Evolutionary conservation across 2,329 filamentous ascomycete species (phyloP).

Genomic region (Xylaria digitata): DNA sequence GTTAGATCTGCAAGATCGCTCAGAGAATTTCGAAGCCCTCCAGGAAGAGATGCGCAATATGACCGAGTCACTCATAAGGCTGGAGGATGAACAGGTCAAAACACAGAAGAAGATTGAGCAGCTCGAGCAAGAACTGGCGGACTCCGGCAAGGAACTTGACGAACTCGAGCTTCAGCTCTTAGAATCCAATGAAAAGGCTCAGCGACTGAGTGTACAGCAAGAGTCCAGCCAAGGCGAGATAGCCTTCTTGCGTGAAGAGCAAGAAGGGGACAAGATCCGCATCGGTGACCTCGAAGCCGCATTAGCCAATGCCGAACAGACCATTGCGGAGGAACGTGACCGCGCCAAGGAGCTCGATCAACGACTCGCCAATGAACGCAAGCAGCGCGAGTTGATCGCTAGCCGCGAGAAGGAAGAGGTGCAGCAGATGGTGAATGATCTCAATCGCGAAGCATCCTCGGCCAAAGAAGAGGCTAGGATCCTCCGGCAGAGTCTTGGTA

Average conservation of each 20-base stretch:
- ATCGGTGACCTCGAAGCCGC: conserved; percentile 92
- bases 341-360: conserved; percentile 76
- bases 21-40: conserved; percentile 89
- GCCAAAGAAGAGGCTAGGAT: conserved; percentile 88
- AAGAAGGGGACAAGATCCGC: conserved; percentile 97
- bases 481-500: conserved; percentile 83
- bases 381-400: conserved; percentile 87
- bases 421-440: conserved; percentile 90
- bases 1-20: conserved; percentile 77
- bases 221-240: conserved; percentile 95
- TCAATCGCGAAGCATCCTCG: conserved; percentile 83
- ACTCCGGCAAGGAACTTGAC: conserved; percentile 88
- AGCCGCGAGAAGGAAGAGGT: conserved; percentile 94
- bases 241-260: conserved; percentile 93
- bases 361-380: conserved; percentile 81
- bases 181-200: conserved; percentile 87
- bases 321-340: conserved; percentile 86
- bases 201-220: conserved; percentile 87
- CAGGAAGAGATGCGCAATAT: conserved; percentile 94
- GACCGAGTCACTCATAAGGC: conserved; percentile 83
- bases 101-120: conserved; percentile 83
- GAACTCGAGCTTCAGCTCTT: conserved; percentile 84
- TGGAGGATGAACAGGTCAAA: conserved; percentile 89
- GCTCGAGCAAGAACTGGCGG: conserved; percentile 83
- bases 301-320: conserved; percentile 81